Conservation (phyloP, 768 basidiomycete species). For the Mycena chlorophos region DNA sequence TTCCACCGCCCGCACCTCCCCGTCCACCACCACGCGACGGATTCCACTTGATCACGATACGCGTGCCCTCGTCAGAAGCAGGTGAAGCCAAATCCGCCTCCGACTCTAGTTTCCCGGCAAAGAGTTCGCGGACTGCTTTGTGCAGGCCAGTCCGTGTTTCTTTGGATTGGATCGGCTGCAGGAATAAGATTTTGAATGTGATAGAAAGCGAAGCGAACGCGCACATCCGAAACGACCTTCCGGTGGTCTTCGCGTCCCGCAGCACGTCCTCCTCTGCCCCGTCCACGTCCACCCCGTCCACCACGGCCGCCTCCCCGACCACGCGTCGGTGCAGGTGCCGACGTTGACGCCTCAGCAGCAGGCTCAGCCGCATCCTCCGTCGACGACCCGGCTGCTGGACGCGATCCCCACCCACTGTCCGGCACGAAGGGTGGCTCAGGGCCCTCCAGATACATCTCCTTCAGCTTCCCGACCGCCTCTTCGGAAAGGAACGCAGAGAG, state of each 20-base stretch:
- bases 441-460: constrained; percentile 78
- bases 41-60: constrained; percentile 77
- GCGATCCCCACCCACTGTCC: constrained; percentile 74
- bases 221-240: constrained; percentile 79
- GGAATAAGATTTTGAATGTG: constrained; percentile 20
- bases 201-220: constrained; percentile 32
- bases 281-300: constrained; percentile 47
- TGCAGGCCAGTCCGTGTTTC: constrained; percentile 80
- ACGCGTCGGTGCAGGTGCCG: constrained; percentile 32
- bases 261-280: constrained; percentile 39
- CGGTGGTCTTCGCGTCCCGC: constrained; percentile 60
- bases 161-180: constrained; percentile 82
- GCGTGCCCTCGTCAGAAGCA: constrained; percentile 63
- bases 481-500: constrained; percentile 67
- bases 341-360: constrained; percentile 18
- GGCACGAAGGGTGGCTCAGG: constrained; percentile 71
- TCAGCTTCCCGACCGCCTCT: constrained; percentile 59
- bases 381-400: constrained; percentile 28
- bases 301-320: constrained; percentile 45
- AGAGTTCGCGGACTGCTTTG: constrained; percentile 74
- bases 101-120: constrained; percentile 81
- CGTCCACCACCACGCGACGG: constrained; percentile 52
- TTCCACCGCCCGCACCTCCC: constrained; percentile 32
- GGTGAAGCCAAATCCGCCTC: constrained; percentile 62
- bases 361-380: constrained; percentile 16